Conservation (phyloP, 306 rosid genomes). For the Fagus sylvatica region DNA sequence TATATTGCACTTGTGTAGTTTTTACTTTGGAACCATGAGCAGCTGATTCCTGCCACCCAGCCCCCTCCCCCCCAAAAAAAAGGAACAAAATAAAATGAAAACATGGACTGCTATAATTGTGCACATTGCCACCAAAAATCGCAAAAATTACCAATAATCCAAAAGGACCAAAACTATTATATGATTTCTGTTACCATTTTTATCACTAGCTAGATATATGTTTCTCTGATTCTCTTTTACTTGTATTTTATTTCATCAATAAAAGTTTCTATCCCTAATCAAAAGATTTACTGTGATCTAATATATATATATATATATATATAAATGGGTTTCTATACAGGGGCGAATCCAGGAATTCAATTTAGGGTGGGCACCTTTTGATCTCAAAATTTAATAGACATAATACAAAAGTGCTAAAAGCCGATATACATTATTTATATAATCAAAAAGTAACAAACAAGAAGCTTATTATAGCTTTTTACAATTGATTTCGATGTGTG, state of each 20-base stretch:
- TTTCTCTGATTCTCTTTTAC: slow-evolving; percentile 24
- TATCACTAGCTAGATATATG: slow-evolving; percentile 3
- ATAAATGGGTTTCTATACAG: too few species aligned
- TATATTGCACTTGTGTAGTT: not conserved
- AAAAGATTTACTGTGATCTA: too few species aligned
- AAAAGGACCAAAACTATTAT: not conserved
- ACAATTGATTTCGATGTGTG: too few species aligned
- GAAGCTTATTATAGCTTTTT: too few species aligned
- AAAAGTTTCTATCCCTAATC: too few species aligned
- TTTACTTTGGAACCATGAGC: not conserved
- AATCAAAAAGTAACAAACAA: too few species aligned
- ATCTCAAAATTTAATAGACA: too few species aligned
- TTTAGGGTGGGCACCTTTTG: too few species aligned
- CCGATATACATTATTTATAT: too few species aligned
- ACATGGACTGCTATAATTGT: not conserved
- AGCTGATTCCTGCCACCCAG: not conserved
- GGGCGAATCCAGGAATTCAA: too few species aligned
- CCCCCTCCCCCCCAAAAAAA: not conserved
- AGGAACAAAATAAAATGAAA: not conserved
- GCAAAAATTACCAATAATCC: not conserved
- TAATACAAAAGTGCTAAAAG: too few species aligned
- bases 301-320: too few species aligned
- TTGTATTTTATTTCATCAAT: not conserved
- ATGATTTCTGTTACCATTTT: not conserved
- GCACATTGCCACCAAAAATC: not conserved